Conservation (phyloP, 2,329 filamentous ascomycete species). For the Clonostachys byssicola region DNA sequence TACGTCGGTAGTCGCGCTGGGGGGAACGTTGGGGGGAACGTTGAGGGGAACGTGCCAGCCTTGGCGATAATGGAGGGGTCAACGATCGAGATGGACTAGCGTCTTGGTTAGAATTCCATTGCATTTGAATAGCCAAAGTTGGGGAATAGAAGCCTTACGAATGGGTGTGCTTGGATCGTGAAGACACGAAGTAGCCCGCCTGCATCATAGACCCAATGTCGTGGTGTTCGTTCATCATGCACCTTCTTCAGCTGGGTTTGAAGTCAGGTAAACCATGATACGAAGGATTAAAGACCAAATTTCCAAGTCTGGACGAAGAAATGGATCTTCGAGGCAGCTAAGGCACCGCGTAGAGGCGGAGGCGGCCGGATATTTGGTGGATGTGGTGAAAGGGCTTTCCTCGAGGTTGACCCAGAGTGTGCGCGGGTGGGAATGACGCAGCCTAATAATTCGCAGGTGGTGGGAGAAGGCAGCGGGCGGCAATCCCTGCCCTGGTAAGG, state of each 20-base stretch:
- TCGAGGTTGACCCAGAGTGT: too few relatives aligned
- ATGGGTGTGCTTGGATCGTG: conserved; percentile 22
- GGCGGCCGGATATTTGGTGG: too few relatives aligned
- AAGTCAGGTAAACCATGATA: background rate
- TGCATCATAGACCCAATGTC: conserved; percentile 41
- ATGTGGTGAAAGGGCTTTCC: too few relatives aligned
- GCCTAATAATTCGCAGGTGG: too few relatives aligned
- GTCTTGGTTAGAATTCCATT: background rate
- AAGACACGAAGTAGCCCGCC: conserved; percentile 46
- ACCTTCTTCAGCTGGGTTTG: conserved; percentile 2
- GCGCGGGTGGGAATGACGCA: too few relatives aligned
- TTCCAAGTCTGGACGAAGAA: background rate
- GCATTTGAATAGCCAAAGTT: too few relatives aligned
- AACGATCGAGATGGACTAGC: background rate
- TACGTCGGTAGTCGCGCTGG: background rate
- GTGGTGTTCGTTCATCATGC: conserved; percentile 35
- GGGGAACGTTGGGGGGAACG: background rate
- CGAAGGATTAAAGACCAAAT: background rate
- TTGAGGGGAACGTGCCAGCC: too few relatives aligned
- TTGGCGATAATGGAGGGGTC: background rate
- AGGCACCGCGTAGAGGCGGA: too few relatives aligned
- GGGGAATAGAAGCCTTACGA: background rate
- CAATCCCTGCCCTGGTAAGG: too few relatives aligned
- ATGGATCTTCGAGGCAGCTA: too few relatives aligned
- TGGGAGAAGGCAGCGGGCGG: too few relatives aligned